phyloP scores from a whole-genome alignment of 495 filamentous ascomycete species.

The Cairneyella variabilis region DNA sequence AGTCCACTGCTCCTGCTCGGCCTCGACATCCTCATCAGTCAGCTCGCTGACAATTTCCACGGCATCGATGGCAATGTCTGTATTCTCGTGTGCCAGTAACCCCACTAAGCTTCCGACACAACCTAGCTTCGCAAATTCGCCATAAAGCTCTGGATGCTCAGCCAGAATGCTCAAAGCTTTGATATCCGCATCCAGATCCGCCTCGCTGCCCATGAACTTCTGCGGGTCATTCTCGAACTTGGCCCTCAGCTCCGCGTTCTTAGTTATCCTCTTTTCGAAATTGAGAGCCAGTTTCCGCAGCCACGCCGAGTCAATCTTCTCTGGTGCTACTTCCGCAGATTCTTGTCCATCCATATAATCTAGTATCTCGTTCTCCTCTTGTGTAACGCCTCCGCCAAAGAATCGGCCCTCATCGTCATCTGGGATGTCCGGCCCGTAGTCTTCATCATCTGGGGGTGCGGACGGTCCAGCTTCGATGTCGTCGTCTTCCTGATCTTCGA shows the following conservation, averaged over 20 bases:
- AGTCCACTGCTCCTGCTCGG: constrained; percentile 80
- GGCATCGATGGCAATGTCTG: constrained; percentile 90
- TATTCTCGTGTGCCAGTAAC: constrained; percentile 90
- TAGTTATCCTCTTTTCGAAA: constrained; percentile 87
- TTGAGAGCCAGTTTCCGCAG: constrained; percentile 73
- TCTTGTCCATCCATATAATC: constrained; percentile 80
- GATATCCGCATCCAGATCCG: constrained; percentile 86
- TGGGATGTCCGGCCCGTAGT: constrained; percentile 54
- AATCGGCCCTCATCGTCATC: constrained; percentile 94
- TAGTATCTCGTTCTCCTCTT: constrained; percentile 77
- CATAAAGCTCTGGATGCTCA: constrained; percentile 82
- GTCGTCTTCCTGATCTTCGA: constrained; percentile 59
- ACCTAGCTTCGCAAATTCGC: constrained; percentile 76
- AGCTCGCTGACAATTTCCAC: constrained; percentile 90
- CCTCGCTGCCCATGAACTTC: constrained; percentile 74
- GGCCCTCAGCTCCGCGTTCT: constrained; percentile 88
- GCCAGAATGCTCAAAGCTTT: constrained; percentile 83
- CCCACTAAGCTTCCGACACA: constrained; percentile 71
- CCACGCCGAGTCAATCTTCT: constrained; percentile 84
- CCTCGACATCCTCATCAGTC: constrained; percentile 90
- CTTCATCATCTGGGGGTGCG: constrained; percentile 55
- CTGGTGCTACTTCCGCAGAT: constrained; percentile 50
- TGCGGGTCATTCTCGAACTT: constrained; percentile 82
- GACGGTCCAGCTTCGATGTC: constrained; percentile 62
- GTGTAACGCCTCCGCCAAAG: constrained; percentile 86